Base-by-base conservation (phyloP, 108 stramenopile genomes). In the Cyclotella sp. region DNA sequence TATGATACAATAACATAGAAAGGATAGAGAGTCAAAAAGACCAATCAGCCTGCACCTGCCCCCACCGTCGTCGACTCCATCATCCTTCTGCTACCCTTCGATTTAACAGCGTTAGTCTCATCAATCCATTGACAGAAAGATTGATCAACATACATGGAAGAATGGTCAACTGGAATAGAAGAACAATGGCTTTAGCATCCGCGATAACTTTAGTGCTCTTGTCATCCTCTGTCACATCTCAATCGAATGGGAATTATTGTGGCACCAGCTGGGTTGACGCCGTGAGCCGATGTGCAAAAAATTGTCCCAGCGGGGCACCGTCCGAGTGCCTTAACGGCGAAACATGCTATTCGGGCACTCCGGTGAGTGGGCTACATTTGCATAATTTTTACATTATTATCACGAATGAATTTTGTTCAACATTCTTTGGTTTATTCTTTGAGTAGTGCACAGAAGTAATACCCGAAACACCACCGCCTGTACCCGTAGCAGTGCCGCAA, bases 321-420 rank as follows among this genome's bases (percentile, higher is more conserved):
- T 22, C 68, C 0, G 76, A 77, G 18, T 77, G 76, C 55, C n/a
- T 45, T 0, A 6, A 46, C 10, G 76, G 68, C 9, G 76, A 77
- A 39, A 77, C 76, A 16, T 77, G 76, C 59, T 77, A 70, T 70
- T 60, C 68, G 1, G 68, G 68, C 9, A 77, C 76, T 42, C 73
- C 73, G 15, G 73, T 75, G 52, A 55, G 73, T 65, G 16, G 43
- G 16, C 30, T 19, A 14, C 28, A 40, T 21, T 62, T n/a, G 60
- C 16, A 68, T 29, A n/a, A 18, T 6, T 13, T 41, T 39, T 13
- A 52, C 42, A 44, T 7, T 46, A 29, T 18, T n/a, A 53, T 43
- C 34, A 2, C 49, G 39, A n/a, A 57, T 22, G 16, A 9, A 49
- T 49, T 1, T 49, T 9, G n/a, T 49, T 49, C 47, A 49, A n/a